Conservation (phyloP, 1,139 yeast genomes). For the Pichia sp. region DNA sequence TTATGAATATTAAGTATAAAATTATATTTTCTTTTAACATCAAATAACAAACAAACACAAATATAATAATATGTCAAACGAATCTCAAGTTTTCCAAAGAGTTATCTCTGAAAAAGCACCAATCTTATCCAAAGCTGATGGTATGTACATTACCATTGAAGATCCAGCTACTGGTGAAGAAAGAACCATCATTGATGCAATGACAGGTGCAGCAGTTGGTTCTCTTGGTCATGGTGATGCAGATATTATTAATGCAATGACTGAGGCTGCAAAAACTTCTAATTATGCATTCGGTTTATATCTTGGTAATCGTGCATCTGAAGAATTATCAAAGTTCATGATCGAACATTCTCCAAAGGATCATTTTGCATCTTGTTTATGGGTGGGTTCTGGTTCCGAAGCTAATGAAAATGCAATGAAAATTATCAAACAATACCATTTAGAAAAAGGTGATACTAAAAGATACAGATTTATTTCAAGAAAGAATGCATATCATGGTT, state of each 20-base stretch:
- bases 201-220: constrained; percentile 64
- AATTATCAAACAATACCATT: constrained; percentile 49
- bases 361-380: constrained; percentile 41
- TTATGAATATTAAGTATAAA: background rate
- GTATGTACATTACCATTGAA: constrained; percentile 41
- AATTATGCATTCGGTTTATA: constrained; percentile 40
- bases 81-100: constrained; percentile 38
- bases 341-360: constrained; percentile 41
- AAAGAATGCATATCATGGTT: constrained; percentile 53
- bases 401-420: constrained; percentile 50
- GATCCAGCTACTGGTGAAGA: constrained; percentile 42
- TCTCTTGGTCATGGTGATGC: constrained; percentile 52
- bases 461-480: constrained; percentile 49
- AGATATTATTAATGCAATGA: constrained; percentile 43
- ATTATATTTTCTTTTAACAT: background rate
- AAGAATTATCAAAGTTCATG: constrained; percentile 42
- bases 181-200: constrained; percentile 42
- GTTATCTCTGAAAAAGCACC: constrained; percentile 37
- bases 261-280: constrained; percentile 41
- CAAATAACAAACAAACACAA: background rate
- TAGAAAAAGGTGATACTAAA: constrained; percentile 43
- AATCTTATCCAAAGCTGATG: constrained; percentile 37
- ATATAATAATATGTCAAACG: constrained; percentile 12
- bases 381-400: constrained; percentile 52
- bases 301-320: constrained; percentile 40